Evolutionary conservation across 1,139 yeast species (phyloP).

Genomic region (Suhomyces anneliseae): DNA sequence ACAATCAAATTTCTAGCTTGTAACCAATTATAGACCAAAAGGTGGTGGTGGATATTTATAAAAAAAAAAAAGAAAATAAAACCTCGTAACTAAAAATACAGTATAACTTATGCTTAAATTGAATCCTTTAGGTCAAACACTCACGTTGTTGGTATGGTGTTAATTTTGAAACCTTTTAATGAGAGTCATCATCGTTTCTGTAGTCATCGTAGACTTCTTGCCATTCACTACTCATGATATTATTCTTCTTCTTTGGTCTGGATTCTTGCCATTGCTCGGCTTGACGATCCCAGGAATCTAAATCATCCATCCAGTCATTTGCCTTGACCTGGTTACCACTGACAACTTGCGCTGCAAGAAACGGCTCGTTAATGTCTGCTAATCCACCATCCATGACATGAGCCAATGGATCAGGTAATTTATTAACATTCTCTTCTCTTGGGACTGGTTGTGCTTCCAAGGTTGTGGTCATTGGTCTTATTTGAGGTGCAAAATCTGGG

Average conservation of each 20-base stretch:
- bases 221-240: slow-evolving; percentile 29
- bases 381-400: slow-evolving; percentile 45
- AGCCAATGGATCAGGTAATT: slow-evolving; percentile 48
- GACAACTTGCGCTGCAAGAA: slow-evolving; percentile 43
- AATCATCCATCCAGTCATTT: slow-evolving; percentile 37
- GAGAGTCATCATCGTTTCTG: slow-evolving; percentile 40
- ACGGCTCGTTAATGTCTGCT: slow-evolving; percentile 30
- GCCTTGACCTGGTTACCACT: slow-evolving; percentile 45
- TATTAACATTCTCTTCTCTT: slow-evolving; percentile 20
- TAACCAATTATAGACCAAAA: too few relatives aligned
- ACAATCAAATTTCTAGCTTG: too few relatives aligned
- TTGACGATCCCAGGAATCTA: slow-evolving; percentile 25
- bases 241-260: slow-evolving; percentile 13
- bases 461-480: neutral
- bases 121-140: too few relatives aligned
- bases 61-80: too few relatives aligned
- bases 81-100: too few relatives aligned
- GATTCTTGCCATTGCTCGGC: slow-evolving; percentile 13
- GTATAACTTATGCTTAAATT: too few relatives aligned
- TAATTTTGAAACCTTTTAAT: slow-evolving; percentile 3
- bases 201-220: slow-evolving; percentile 46
- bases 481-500: slow-evolving; percentile 2
- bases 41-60: too few relatives aligned
- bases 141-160: too few relatives aligned
- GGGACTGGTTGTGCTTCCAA: neutral